Percentiles rank a stretch among this genome's conserved stretches.
These are phyloP conservation scores for Penicillium sp. DNA, from an alignment of 2,329 filamentous ascomycete genomes.

Conservation along the genomic window DNA sequence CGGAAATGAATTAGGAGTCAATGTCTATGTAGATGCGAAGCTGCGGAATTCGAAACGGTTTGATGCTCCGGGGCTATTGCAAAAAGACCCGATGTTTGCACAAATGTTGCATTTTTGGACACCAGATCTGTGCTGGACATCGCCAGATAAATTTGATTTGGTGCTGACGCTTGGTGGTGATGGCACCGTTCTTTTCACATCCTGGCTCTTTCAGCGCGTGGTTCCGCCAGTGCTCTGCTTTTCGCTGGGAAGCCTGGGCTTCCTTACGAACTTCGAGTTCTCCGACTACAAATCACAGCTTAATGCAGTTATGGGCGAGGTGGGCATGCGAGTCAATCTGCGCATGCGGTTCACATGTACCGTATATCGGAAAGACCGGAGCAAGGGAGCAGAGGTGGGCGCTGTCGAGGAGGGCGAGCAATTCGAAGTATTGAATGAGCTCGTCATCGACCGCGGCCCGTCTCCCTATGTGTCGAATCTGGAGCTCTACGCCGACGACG, in stretches of 20 bases:
- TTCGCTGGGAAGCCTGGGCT: slow-evolving; percentile 85
- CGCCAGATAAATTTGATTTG: slow-evolving; percentile 92
- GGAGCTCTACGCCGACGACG: slow-evolving; percentile 92
- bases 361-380: slow-evolving; percentile 70
- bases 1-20: slow-evolving; percentile 83
- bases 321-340: slow-evolving; percentile 94
- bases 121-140: slow-evolving; percentile 89
- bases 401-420: slow-evolving; percentile 86
- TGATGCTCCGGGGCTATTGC: slow-evolving; percentile 67
- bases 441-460: slow-evolving; percentile 95
- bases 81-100: slow-evolving; percentile 71
- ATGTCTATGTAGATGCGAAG: slow-evolving; percentile 98
- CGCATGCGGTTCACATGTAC: slow-evolving; percentile 99
- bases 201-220: slow-evolving; percentile 93
- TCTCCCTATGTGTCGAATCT: slow-evolving; percentile 96
- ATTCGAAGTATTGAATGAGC: slow-evolving; percentile 96
- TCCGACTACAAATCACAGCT: slow-evolving; percentile 83
- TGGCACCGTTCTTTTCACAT: slow-evolving; percentile 94
- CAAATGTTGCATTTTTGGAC: slow-evolving; percentile 94
- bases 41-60: slow-evolving; percentile 85
- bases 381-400: slow-evolving; percentile 46
- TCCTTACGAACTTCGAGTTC: slow-evolving; percentile 96
- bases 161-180: slow-evolving; percentile 92
- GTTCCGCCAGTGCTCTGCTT: slow-evolving; percentile 93
- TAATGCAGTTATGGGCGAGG: slow-evolving; percentile 84